Evolutionary conservation across 768 basidiomycete genomes (phyloP), one percentile per base, ranked within the genome.

Genomic region (Sistotremastrum suecicum): DNA sequence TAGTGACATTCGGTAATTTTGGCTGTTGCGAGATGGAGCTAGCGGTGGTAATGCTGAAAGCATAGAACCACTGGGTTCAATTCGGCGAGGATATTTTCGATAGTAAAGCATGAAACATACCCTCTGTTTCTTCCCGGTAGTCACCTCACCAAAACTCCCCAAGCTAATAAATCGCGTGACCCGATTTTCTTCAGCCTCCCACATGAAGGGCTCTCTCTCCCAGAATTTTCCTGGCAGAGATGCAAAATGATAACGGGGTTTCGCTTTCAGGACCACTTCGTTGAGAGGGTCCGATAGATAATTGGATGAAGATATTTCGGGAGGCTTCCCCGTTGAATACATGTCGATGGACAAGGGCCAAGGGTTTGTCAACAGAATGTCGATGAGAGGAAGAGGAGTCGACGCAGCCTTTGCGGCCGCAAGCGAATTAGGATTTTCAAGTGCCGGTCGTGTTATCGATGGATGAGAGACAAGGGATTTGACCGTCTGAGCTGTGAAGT

Each of bases 201-300:
- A 97, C 3, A 74, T 60, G 58, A 81, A 94, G 1, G 95, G 92
- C 48, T 97, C 91, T 44, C 92, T 69, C 60, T 99, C 95, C 91
- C 92, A 98, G 59, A 95, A 99, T 44, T 71, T 72, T 0, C 83
- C 71, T 9, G 75, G 72, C n/a, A 68, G 63, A 42, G 75, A 72
- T 20, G 83, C 75, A 57, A 98, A 87, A 54, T 92, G 80, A 64
- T 99, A 99, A 42, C 86, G 74, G 2, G 94, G 91, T 54, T 81
- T 82, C 29, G 73, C 75, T 48, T 70, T 72, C 29, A 68, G 66
- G 34, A 83, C 67, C 1, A 80, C 60, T 36, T 84, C 79, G 50
- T 83, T 77, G 4, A 86, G 63, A 10, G 81, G 74, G 20, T 20
- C 20, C 20, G 20, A 20, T 20, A 20, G 20, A 20, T 20, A 20